These are phyloP conservation scores for Cladosporium sp. DNA, from an alignment of 2,329 filamentous ascomycete genomes.

Conservation along the genomic window DNA sequence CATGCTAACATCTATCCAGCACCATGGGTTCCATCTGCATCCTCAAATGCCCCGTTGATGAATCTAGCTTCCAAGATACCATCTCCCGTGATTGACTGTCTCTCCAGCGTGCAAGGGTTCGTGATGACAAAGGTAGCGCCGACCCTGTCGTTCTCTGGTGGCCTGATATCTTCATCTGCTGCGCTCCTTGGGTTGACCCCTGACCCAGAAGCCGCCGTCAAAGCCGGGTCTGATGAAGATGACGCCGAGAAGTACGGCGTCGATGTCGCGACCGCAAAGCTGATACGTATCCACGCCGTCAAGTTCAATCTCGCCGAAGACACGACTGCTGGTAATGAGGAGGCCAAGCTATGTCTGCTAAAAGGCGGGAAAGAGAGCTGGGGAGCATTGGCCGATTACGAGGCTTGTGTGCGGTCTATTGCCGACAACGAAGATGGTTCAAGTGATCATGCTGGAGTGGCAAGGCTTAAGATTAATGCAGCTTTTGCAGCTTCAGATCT, in stretches of 20 bases:
- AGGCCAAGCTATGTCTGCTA: conserved; percentile 36
- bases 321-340: conserved; percentile 34
- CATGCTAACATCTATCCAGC: conserved; percentile 22
- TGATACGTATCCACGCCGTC: conserved; percentile 19
- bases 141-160: conserved; percentile 26
- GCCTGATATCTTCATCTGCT: conserved; percentile 22
- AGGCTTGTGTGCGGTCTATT: conserved; percentile 20
- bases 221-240: conserved; percentile 14
- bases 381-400: conserved; percentile 36
- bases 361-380: conserved; percentile 30
- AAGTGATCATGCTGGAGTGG: neutral
- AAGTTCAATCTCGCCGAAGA: conserved; percentile 30
- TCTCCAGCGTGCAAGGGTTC: conserved; percentile 30
- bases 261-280: conserved; percentile 20
- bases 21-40: conserved; percentile 39
- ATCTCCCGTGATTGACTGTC: conserved; percentile 27
- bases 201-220: neutral
- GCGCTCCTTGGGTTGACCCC: conserved; percentile 14
- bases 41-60: conserved; percentile 31
- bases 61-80: conserved; percentile 27
- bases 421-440: conserved; percentile 16
- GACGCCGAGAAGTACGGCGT: conserved; percentile 24
- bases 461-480: conserved; percentile 26
- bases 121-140: conserved; percentile 31
- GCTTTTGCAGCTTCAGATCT: conserved; percentile 39